Base-by-base conservation (phyloP, 148 eudicot genomes). In the Gaultheria prostrata region DNA sequence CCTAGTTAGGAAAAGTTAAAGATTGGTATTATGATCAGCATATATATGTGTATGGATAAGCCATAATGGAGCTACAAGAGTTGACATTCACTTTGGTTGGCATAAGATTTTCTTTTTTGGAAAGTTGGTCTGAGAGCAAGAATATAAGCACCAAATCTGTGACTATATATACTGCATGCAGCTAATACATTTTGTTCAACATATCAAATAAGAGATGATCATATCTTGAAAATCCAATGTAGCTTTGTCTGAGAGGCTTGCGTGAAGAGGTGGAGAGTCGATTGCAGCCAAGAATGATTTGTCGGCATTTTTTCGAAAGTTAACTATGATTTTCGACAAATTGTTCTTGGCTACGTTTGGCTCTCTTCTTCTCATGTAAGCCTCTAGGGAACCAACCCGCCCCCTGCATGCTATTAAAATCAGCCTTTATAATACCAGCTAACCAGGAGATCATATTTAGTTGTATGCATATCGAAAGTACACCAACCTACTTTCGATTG, bases 261-360 rank as follows among this genome's bases (percentile, higher is more conserved):
- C 48, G 5, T 15, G 24, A 71, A 33, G 76, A 30, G 9, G 76
- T 2, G 39, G 76, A 71, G 48, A 71, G 76, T 35, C 8, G 76
- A 72, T 72, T 72, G 48, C 48, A 72, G 76, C 76, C 76, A 72
- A 72, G 76, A 33, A 72, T 72, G 76, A 72, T 72, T 72, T 72
- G 76, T 35, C 48, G 76, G 76, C 46, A 72, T 35, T 32, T 17
- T 17, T 30, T 6, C n/a, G 18, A 20, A 30, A 72, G 17, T 18
- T 10, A 35, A 17, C 18, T 7, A n/a, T 21, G 28, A 21, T n/a
- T 2, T 59, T 59, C 12, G 28, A 26, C 67, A 33, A 30, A 33
- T 72, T 72, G 1, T 72, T 33, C 48, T 30, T 32, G 76, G 48
- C 76, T 59, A 59, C 20, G 35, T 72, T 72, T 72, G 76, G 76